Evolutionary conservation across 2,329 filamentous ascomycete genomes (phyloP).

Genomic region (Exophiala sp.): DNA sequence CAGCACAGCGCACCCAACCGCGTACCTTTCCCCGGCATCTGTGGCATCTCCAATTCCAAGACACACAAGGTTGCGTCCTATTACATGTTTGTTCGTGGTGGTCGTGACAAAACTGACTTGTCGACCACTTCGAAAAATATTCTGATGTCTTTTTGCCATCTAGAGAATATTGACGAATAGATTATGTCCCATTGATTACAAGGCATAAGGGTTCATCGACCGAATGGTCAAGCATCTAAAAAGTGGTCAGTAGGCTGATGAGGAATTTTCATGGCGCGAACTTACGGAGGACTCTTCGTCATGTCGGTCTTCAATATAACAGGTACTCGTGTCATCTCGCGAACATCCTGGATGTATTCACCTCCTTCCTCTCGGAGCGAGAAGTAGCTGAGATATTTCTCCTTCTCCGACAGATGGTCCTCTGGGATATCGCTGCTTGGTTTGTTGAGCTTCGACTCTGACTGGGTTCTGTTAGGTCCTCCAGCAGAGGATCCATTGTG

Average conservation of each 20-base stretch:
- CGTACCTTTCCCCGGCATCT: conserved; percentile 1
- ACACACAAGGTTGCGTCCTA: conserved; percentile 3
- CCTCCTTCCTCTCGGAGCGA: conserved; percentile 85
- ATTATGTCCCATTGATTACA: conserved; percentile 33
- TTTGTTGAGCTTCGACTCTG: conserved; percentile 84
- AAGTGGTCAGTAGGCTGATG: conserved; percentile 27
- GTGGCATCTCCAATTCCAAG: conserved; percentile 11
- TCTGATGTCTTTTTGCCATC: background rate
- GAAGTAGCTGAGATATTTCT: conserved; percentile 92
- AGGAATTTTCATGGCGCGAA: conserved; percentile 34
- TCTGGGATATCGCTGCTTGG: conserved; percentile 66
- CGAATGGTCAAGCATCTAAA: conserved; percentile 49
- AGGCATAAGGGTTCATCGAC: conserved; percentile 50
- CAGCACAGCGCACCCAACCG: background rate
- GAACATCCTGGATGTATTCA: conserved; percentile 96
- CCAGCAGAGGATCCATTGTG: conserved; percentile 67
- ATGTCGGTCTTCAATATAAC: conserved; percentile 98
- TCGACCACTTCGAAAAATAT: background rate
- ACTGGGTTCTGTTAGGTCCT: conserved; percentile 79
- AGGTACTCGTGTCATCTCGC: conserved; percentile 95
- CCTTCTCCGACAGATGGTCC: conserved; percentile 81
- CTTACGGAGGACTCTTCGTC: conserved; percentile 98
- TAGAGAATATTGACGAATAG: background rate
- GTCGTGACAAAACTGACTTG: background rate
- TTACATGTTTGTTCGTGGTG: conserved; percentile 3